Conservation (phyloP, 352 stramenopile genomes). For the Phytopythium chamaehyphon region DNA sequence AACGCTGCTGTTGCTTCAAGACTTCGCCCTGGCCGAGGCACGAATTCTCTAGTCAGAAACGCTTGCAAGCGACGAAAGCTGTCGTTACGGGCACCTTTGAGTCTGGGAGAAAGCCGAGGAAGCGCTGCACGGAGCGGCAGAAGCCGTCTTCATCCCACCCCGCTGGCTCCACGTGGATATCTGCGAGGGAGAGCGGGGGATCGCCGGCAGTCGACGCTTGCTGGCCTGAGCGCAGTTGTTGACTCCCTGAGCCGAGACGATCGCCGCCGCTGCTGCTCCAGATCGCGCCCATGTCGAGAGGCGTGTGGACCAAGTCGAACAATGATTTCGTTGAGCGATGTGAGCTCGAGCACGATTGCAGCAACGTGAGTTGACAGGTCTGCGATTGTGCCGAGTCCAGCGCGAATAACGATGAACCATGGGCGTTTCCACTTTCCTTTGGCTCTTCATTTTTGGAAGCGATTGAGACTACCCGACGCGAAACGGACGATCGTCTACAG, state of each 20-base stretch:
- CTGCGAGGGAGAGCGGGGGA: constrained; percentile 42
- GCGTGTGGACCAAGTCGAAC: not conserved
- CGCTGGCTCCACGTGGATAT: constrained; percentile 40
- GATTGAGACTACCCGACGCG: not conserved
- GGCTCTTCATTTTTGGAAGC: no score
- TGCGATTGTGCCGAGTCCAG: no score
- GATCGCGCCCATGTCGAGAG: not conserved
- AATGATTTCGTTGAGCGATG: no score
- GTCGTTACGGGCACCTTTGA: constrained; percentile 31
- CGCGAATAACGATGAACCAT: no score
- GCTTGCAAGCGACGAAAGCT: not conserved
- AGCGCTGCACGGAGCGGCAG: constrained; percentile 50
- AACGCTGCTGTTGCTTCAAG: constrained; percentile 39
- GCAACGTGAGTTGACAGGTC: no score
- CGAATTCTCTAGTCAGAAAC: not conserved
- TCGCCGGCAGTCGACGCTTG: not conserved
- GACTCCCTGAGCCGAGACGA: no score
- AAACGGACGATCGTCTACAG: not conserved
- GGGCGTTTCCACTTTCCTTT: no score
- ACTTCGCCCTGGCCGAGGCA: constrained; percentile 18
- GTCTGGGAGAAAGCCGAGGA: constrained; percentile 53
- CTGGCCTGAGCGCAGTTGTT: no score
- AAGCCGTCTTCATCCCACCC: constrained; percentile 48
- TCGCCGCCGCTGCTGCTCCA: constrained; percentile 1
- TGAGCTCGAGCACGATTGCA: no score